Evolutionary conservation across 257 asterid species (phyloP).

Genomic region (Echites panduratus): DNA sequence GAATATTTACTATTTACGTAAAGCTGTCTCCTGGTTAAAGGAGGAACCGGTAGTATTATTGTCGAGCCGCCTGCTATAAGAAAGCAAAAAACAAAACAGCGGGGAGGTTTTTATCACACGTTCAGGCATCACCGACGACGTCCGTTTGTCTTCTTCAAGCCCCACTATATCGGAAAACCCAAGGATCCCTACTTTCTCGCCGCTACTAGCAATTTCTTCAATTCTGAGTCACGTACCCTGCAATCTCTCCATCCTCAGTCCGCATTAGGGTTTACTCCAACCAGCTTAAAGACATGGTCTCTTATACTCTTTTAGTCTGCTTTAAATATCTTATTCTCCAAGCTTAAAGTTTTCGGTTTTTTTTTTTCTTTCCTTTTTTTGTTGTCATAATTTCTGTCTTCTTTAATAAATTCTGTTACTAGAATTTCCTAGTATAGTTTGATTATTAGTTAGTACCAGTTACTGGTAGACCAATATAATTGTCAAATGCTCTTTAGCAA

Average conservation of each 20-base stretch:
- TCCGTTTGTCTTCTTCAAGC: too few relatives aligned
- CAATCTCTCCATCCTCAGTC: not conserved
- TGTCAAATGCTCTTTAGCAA: too few relatives aligned
- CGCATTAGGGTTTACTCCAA: constrained; percentile 2
- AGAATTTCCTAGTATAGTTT: not conserved
- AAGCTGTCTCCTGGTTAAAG: too few relatives aligned
- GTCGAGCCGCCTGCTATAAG: too few relatives aligned
- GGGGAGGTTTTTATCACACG: too few relatives aligned
- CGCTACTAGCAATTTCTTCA: too few relatives aligned
- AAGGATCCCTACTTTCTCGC: not conserved
- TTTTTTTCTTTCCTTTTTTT: too few relatives aligned
- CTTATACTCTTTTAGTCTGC: not conserved
- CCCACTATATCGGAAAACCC: not conserved
- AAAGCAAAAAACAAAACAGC: too few relatives aligned
- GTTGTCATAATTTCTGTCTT: not conserved
- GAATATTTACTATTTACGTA: too few relatives aligned
- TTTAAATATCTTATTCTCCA: not conserved
- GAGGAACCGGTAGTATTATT: too few relatives aligned
- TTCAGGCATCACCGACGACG: not conserved
- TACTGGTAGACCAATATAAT: not conserved
- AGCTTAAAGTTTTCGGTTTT: not conserved
- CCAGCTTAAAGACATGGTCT: constrained; percentile 3
- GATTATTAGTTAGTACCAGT: not conserved
- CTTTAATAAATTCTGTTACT: not conserved
- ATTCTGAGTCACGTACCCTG: too few relatives aligned